phyloP scores from a whole-genome alignment of 176 grass and related monocot species.

The Oryza nivara region DNA sequence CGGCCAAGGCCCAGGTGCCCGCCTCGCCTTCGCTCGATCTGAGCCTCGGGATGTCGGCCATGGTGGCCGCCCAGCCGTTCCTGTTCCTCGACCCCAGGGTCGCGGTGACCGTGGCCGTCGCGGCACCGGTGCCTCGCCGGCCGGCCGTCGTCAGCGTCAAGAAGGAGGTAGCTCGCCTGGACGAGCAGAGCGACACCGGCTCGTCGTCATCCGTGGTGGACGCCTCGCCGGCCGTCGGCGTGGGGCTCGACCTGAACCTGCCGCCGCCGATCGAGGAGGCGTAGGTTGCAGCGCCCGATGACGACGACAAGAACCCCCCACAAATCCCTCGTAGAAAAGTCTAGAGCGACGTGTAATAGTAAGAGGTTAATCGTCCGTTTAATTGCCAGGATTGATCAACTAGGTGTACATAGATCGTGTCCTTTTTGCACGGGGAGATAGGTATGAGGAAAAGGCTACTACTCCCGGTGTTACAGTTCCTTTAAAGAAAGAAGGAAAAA shows the following conservation, averaged over 20 bases:
- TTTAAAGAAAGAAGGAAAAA: neutral
- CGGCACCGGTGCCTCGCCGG: constrained; percentile 4
- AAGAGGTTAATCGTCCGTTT: constrained; percentile 48
- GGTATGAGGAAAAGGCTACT: neutral
- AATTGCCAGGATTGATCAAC: constrained; percentile 42
- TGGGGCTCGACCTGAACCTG: constrained; percentile 79
- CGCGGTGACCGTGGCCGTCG: constrained; percentile 56
- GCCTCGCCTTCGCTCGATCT: constrained; percentile 51
- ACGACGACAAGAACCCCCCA: neutral
- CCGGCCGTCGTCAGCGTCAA: neutral
- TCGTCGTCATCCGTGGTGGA: constrained; percentile 81
- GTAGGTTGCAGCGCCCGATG: constrained; percentile 28
- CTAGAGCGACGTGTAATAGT: constrained; percentile 39
- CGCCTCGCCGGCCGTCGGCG: constrained; percentile 45
- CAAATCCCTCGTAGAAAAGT: constrained; percentile 22
- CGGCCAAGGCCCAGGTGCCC: neutral
- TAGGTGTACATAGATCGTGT: constrained; percentile 65
- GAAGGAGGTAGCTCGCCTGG: constrained; percentile 23
- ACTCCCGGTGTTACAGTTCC: constrained; percentile 44
- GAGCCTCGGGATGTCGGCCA: constrained; percentile 39
- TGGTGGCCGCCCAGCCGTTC: constrained; percentile 47
- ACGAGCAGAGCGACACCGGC: constrained; percentile 85
- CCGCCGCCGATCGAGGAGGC: constrained; percentile 62
- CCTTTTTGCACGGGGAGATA: constrained; percentile 53
- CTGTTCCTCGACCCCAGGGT: constrained; percentile 57